Evolutionary conservation across 2,329 filamentous ascomycete species (phyloP).

Genomic region (Fusarium pininemorale): DNA sequence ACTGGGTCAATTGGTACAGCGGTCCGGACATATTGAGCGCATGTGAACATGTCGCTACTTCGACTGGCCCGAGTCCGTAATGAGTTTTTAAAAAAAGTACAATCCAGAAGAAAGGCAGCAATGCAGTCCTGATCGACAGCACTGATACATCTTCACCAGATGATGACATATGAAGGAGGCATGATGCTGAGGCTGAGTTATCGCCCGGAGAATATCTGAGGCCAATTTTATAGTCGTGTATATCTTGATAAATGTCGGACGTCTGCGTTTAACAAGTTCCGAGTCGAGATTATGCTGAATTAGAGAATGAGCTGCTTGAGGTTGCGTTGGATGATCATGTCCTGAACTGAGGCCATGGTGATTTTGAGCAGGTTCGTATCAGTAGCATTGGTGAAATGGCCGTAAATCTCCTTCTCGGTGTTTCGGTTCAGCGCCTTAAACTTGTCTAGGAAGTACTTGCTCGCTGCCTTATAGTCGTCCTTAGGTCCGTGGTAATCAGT

Average conservation of each 20-base stretch:
- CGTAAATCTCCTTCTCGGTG: constrained; percentile 70
- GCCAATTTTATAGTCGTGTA: not conserved
- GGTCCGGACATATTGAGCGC: not conserved
- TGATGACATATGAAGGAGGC: not conserved
- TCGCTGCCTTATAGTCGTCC: constrained; percentile 77
- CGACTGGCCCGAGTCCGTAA: constrained; percentile 2
- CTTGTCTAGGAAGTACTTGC: constrained; percentile 84
- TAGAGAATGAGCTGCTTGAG: constrained; percentile 75
- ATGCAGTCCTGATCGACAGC: not conserved
- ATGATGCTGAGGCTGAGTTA: not conserved
- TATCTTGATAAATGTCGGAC: not conserved
- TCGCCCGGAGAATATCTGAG: not conserved
- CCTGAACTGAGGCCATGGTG: constrained; percentile 86
- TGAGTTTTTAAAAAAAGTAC: not conserved
- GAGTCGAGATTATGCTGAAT: constrained; percentile 6
- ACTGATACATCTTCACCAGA: not conserved
- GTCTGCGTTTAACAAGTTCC: not conserved
- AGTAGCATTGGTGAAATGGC: constrained; percentile 70
- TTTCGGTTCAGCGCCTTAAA: constrained; percentile 80
- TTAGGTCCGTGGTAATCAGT: constrained; percentile 79
- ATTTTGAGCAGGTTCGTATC: constrained; percentile 82
- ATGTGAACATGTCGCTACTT: not conserved
- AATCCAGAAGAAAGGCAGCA: constrained; percentile 2
- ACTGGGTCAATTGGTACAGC: not conserved
- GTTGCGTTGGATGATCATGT: constrained; percentile 88